Evolutionary conservation across 2,329 filamentous ascomycete genomes (phyloP), one percentile per base, ranked within the genome.

Genomic region (Salinomyces thailandicus): DNA sequence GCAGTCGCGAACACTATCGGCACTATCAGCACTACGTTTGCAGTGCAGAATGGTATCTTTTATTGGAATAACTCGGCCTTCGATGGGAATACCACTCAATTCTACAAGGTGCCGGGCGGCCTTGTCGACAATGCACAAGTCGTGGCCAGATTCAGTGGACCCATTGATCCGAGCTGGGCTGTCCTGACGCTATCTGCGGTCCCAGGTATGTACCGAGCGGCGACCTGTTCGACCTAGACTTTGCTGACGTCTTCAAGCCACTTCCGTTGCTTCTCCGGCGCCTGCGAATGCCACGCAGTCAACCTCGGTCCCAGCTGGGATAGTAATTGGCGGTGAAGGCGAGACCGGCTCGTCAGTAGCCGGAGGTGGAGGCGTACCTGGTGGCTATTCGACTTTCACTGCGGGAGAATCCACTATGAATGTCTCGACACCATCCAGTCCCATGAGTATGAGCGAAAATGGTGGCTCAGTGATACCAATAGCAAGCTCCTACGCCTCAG

Each of bases 1-100:
- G 49, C 49, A 5, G 35, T 52, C 9, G 45, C 45, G 11, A 18
- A 39, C 9, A 43, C 38, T 3, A 27, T 46, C 8, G 45, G 45
- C 5, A 32, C 50, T 5, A 58, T 60, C 35, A 50, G 41, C 24
- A 53, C 48, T 1, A 46, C 35, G 3, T 60, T 61, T 37, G 41
- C 36, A 11, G 50, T 53, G 5, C 31, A 37, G 13, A 46, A 51
- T 18, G 45, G 51, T 11, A 38, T 39, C 20, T 39, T 61, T 14
- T 43, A 42, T 17, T 61, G 58, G 58, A 52, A 45, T 5, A 58
- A 57, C 33, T 35, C 49, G 1, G 45, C 41, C 3, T 60, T 61
- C 41, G 46, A 49, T 9, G 43, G 46, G 16, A 52, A 51, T 6
- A 43, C 47, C 8, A 56, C 55, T 11, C 43, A 51, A 16, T 59